Evolutionary conservation across 352 stramenopile species (phyloP), one percentile per base, ranked within the genome.

Genomic region (Phytophthora chlamydospora): DNA sequence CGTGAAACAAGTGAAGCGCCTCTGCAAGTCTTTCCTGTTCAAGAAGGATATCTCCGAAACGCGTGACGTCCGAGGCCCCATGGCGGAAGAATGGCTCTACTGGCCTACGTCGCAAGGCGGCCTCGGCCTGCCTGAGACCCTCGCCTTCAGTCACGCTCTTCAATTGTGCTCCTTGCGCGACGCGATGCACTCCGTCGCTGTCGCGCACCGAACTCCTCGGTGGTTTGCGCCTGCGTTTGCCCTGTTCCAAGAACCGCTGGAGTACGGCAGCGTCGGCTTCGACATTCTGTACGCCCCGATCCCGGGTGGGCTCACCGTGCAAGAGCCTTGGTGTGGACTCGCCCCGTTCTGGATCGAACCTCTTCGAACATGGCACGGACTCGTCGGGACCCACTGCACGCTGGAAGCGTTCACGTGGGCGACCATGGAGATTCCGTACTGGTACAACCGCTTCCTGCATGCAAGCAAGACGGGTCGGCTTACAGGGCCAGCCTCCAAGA

Each of bases 111-210:
- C 56, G 1, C n/a, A 47, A 27, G 56, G 56, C 5, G 56, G 56
- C 1, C 21, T 64, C 1, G 56, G 47, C 0, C 45, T 64, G 0
- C 56, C 56, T 11, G 46, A 50, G 4, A 48, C 33, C 0, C 11
- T n/a, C 1, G 5, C 32, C 2, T 65, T 59, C 16, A 33, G 41
- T 10, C 31, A 49, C 1, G 21, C 41, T 6, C 42, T 66, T 11
- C 48, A 66, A 16, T 12, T 66, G 0, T 59, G 58, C 14, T 55
- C 48, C 0, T 41, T 66, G 2, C 58, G 58, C 0, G 58, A 66
- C 24, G 47, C 58, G 0, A 55, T 59, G 32, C 0, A 24, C 1
- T 10, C 40, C 1, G 40, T 43, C 3, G 45, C 19, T 0, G 14
- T 10, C 1, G 19, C 13, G 0, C 42, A 47, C 24, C 17, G 6